phyloP scores from a whole-genome alignment of 805 yeast species.

The Candida hispaniensis region DNA sequence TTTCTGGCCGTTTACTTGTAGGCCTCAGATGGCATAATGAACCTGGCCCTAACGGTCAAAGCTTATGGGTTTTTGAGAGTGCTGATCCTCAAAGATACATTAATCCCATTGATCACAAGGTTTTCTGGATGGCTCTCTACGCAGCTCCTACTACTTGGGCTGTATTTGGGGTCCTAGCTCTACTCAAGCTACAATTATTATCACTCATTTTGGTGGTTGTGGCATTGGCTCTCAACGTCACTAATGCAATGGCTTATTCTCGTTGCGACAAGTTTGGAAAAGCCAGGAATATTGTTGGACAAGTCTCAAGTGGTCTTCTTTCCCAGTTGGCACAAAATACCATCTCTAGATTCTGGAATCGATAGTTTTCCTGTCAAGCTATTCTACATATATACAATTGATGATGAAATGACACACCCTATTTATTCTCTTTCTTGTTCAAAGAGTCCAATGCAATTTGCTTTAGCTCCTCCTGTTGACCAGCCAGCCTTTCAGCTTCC shows the following conservation, averaged over 20 bases:
- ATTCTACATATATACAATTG: too few species aligned
- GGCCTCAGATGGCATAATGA: constrained; percentile 97
- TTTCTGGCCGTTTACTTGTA: constrained; percentile 78
- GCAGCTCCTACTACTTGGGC: constrained; percentile 68
- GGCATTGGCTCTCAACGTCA: constrained; percentile 60
- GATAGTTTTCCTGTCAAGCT: too few species aligned
- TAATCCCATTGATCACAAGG: constrained; percentile 83
- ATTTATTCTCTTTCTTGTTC: too few species aligned
- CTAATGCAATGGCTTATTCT: constrained; percentile 84
- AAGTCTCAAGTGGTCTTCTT: constrained; percentile 22
- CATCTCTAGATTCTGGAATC: too few species aligned
- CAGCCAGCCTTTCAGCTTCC: constrained; percentile 1
- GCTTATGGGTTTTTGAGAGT: constrained; percentile 80
- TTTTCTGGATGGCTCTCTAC: constrained; percentile 77
- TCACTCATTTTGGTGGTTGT: constrained; percentile 41
- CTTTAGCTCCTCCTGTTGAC: constrained; percentile 1
- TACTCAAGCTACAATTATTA: constrained; percentile 65
- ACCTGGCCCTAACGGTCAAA: constrained; percentile 49
- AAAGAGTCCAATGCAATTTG: too few species aligned
- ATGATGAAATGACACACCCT: too few species aligned
- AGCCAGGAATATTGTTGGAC: constrained; percentile 54
- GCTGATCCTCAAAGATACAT: constrained; percentile 56
- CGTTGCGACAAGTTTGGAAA: constrained; percentile 86
- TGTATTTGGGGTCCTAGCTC: constrained; percentile 61
- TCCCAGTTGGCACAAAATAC: too few species aligned